These are phyloP conservation scores for Clavispora vitiphila DNA, from an alignment of 805 yeast species.

Conservation along the genomic window DNA sequence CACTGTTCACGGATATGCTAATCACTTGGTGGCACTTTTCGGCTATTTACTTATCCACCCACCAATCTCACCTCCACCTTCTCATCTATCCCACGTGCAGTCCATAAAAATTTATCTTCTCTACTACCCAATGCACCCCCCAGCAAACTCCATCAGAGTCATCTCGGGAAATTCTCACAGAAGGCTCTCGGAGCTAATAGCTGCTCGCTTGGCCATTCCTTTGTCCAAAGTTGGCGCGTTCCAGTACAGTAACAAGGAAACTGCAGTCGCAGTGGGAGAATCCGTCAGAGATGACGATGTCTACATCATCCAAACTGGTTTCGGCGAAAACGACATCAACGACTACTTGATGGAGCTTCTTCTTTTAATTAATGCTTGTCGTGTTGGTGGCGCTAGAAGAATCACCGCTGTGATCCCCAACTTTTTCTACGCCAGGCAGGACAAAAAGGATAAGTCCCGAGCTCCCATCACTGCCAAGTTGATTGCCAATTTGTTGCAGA, in stretches of 20 bases:
- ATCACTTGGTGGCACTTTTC: too few species aligned
- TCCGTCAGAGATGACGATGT: slow-evolving; percentile 90
- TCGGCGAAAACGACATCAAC: slow-evolving; percentile 69
- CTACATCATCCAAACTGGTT: slow-evolving; percentile 78
- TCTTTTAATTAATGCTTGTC: slow-evolving; percentile 89
- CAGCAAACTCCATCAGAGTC: slow-evolving; percentile 43
- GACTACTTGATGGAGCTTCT: slow-evolving; percentile 84
- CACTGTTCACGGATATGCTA: too few species aligned
- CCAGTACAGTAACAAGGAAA: slow-evolving; percentile 83
- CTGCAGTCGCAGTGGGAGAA: slow-evolving; percentile 81
- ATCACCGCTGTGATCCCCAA: slow-evolving; percentile 93
- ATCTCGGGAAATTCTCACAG: slow-evolving; percentile 76
- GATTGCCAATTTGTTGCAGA: slow-evolving; percentile 83
- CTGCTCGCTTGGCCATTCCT: slow-evolving; percentile 58
- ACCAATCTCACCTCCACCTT: too few species aligned
- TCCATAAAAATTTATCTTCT: not conserved
- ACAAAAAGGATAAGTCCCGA: slow-evolving; percentile 90
- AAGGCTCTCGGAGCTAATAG: slow-evolving; percentile 68
- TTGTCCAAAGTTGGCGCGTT: slow-evolving; percentile 75
- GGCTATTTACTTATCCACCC: too few species aligned
- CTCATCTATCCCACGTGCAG: not conserved
- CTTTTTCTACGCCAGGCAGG: slow-evolving; percentile 97
- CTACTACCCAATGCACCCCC: not conserved
- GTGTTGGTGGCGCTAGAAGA: slow-evolving; percentile 90
- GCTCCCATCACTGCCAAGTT: slow-evolving; percentile 96